Evolutionary conservation across 2,329 filamentous ascomycete species (phyloP).

Genomic region (Xylaria sp.): DNA sequence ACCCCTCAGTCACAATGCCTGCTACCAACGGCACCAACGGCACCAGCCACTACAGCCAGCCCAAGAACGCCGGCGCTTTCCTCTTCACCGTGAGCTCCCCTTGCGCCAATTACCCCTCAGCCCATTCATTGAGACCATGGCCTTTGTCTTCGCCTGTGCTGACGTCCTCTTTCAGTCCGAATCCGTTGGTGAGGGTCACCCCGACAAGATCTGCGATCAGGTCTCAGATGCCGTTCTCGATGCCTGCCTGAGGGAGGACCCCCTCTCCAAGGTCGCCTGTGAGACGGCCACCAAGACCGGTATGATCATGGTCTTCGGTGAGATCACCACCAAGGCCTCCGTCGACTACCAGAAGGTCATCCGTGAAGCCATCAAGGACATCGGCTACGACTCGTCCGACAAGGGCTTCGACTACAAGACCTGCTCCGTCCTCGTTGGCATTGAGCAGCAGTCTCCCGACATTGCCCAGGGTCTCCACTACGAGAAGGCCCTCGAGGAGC

Average conservation of each 20-base stretch:
- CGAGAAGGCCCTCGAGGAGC: conserved; percentile 94
- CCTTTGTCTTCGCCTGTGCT: conserved; percentile 18
- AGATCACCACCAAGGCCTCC: conserved; percentile 95
- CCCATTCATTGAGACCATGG: background rate
- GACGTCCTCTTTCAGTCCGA: conserved; percentile 65
- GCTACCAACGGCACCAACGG: conserved; percentile 54
- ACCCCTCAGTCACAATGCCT: conserved; percentile 61
- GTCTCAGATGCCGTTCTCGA: conserved; percentile 98
- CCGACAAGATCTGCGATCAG: conserved; percentile 98
- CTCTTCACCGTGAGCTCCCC: conserved; percentile 73
- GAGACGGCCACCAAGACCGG: conserved; percentile 99
- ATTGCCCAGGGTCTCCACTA: conserved; percentile 99
- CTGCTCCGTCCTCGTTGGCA: conserved; percentile 96
- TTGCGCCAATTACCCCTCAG: background rate
- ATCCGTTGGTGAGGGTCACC: conserved; percentile 88
- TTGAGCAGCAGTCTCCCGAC: conserved; percentile 98
- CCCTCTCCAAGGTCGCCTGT: conserved; percentile 97
- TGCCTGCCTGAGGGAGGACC: conserved; percentile 93
- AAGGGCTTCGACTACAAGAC: conserved; percentile 99
- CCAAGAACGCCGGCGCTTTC: conserved; percentile 73
- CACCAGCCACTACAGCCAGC: conserved; percentile 47
- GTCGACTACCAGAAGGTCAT: conserved; percentile 99
- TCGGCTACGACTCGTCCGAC: conserved; percentile 93
- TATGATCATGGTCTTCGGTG: conserved; percentile 98
- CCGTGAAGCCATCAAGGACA: conserved; percentile 94